Evolutionary conservation across 257 asterid genomes (phyloP).

Genomic region (Oldenlandia corymbosa): DNA sequence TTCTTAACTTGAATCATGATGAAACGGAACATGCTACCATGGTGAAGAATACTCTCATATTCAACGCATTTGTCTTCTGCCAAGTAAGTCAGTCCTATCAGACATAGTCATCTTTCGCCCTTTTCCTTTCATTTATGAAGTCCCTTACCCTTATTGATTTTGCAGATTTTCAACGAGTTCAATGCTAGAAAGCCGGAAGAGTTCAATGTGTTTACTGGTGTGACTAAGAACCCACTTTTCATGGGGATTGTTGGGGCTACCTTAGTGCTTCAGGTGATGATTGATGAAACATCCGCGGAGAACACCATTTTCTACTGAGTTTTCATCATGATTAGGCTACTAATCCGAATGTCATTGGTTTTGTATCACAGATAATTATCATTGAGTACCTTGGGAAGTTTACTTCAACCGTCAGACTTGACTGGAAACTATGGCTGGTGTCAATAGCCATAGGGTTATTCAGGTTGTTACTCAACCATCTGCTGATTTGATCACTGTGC

Average conservation of each 20-base stretch:
- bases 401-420: constrained; percentile 48
- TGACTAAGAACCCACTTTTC: constrained; percentile 77
- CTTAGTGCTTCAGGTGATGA: constrained; percentile 51
- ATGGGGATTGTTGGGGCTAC: constrained; percentile 74
- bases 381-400: constrained; percentile 78
- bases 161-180: constrained; percentile 78
- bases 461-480: constrained; percentile 41
- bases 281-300: constrained; percentile 11
- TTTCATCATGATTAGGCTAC: constrained; percentile 19
- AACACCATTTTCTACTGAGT: not conserved
- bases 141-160: too few relatives aligned
- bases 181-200: constrained; percentile 89
- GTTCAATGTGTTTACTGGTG: constrained; percentile 67
- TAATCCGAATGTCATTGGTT: constrained; percentile 3
- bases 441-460: constrained; percentile 56
- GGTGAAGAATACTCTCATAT: constrained; percentile 74
- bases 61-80: constrained; percentile 82
- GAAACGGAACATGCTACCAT: constrained; percentile 44
- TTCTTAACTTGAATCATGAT: constrained; percentile 52
- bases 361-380: constrained; percentile 49
- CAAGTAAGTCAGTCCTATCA: constrained; percentile 94
- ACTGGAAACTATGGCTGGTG: constrained; percentile 54
- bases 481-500: not conserved
- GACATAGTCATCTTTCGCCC: too few relatives aligned
- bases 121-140: too few relatives aligned